Base-by-base conservation (phyloP, 345 rosid genomes). In the Euphorbia peplus region DNA sequence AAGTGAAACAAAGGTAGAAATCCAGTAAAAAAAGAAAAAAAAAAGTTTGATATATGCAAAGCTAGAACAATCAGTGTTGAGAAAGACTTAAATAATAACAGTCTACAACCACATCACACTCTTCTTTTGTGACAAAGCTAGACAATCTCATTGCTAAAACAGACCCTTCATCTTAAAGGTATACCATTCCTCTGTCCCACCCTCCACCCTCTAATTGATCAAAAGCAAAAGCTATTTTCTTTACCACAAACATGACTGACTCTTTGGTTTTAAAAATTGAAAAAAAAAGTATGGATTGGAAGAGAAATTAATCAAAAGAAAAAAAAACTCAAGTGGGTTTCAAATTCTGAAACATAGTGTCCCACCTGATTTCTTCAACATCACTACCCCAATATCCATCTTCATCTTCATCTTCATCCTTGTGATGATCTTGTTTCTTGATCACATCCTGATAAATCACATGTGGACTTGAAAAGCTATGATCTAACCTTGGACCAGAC, bases 261-360 rank as follows among this genome's bases (percentile, higher is more conserved):
- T 81, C 6, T 32, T 32, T 32, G 4, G 3, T 32, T 32, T 32
- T 32, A 2, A 32, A 32, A 32, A n/a, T n/a, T n/a, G n/a, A n/a
- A 32, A 32, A 39, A 5, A 39, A 39, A 39, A 39, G 10, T 5
- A 39, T 39, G 42, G 9, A 39, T 39, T 39, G 11, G 37, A 6
- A 2, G 37, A 32, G 37, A 32, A 32, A 32, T 32, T 6, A 39
- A 64, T 51, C 28, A n/a, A 57, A 32, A 35, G 19, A 66, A 56
- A 29, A 47, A n/a, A 19, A 42, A 63, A 7, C 70, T 86, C 84
- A 93, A 57, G 91, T 93, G 37, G 98, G 98, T 83, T 89, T 93
- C 50, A 93, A 68, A 69, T 93, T 80, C 72, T 93, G 97, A 73
- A 93, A 93, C 98, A 93, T 88, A 1, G 96, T 63, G 76, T 89